Conservation (phyloP, 768 basidiomycete species). For the Hypsizygus marmoreus region DNA sequence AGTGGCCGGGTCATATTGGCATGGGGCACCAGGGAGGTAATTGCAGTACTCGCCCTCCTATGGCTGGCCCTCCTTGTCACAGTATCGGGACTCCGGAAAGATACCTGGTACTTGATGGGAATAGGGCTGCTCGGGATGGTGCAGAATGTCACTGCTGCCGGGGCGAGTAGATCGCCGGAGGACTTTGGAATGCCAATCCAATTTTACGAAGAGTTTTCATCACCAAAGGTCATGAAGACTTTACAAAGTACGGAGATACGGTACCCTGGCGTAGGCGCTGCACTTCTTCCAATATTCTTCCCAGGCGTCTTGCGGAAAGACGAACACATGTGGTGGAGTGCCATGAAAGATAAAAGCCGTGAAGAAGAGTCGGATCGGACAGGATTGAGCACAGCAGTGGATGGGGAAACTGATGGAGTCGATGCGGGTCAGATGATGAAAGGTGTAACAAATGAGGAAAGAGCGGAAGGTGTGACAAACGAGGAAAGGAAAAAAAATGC, state of each 20-base stretch:
- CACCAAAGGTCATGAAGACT: not conserved
- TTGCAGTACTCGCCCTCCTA: not conserved
- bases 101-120: slow-evolving; percentile 3
- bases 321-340: not conserved
- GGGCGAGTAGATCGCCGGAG: slow-evolving; percentile 1
- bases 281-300: slow-evolving; percentile 4
- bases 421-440: too few relatives aligned
- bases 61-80: not conserved
- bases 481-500: too few relatives aligned
- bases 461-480: too few relatives aligned
- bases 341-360: too few relatives aligned
- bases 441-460: too few relatives aligned
- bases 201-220: not conserved
- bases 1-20: slow-evolving; percentile 7
- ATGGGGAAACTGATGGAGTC: too few relatives aligned
- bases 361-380: too few relatives aligned
- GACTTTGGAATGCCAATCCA: slow-evolving; percentile 8
- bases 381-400: too few relatives aligned
- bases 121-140: slow-evolving; percentile 9
- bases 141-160: slow-evolving; percentile 10
- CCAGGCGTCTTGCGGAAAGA: not conserved
- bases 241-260: slow-evolving; percentile 1
- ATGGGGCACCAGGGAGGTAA: not conserved
- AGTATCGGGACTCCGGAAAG: not conserved
- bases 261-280: not conserved